A percentile compares a stretch with the other conserved stretches of the same genome.
phyloP scores from a whole-genome alignment of 1,284 basidiomycete species.

The Somion occarium region DNA sequence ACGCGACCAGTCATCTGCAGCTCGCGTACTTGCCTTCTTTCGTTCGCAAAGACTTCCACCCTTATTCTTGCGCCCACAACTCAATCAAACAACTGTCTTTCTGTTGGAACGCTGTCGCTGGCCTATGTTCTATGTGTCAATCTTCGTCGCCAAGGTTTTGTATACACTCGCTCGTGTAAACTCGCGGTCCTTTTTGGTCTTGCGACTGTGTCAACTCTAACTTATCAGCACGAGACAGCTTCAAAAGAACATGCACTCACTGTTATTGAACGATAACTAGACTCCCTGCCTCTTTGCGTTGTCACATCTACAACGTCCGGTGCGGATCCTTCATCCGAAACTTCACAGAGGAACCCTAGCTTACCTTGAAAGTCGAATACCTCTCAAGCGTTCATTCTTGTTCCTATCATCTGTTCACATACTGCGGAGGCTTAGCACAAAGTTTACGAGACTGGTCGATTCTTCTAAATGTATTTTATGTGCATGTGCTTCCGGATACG shows the following conservation, averaged over 20 bases:
- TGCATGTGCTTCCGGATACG: no score
- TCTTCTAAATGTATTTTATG: no score
- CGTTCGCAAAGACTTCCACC: background rate
- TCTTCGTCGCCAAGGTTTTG: background rate
- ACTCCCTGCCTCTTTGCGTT: background rate
- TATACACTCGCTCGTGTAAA: background rate
- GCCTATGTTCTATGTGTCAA: background rate
- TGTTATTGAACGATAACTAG: no score
- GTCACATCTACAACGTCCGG: background rate
- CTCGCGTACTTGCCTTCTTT: background rate
- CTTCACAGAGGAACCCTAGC: background rate
- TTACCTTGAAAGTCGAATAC: background rate
- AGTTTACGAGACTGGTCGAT: no score
- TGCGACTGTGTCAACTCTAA: background rate
- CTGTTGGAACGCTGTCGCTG: background rate
- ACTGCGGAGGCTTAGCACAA: no score
- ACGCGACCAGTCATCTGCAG: background rate
- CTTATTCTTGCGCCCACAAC: background rate
- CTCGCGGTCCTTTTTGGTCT: background rate
- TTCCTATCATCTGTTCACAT: background rate
- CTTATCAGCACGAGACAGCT: conserved; percentile 1
- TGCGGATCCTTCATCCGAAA: background rate
- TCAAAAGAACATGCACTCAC: background rate
- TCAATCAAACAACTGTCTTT: background rate
- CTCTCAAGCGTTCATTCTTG: background rate